Evolutionary conservation across 495 filamentous ascomycete species (phyloP).

Genomic region (Bryoglossum gracile): DNA sequence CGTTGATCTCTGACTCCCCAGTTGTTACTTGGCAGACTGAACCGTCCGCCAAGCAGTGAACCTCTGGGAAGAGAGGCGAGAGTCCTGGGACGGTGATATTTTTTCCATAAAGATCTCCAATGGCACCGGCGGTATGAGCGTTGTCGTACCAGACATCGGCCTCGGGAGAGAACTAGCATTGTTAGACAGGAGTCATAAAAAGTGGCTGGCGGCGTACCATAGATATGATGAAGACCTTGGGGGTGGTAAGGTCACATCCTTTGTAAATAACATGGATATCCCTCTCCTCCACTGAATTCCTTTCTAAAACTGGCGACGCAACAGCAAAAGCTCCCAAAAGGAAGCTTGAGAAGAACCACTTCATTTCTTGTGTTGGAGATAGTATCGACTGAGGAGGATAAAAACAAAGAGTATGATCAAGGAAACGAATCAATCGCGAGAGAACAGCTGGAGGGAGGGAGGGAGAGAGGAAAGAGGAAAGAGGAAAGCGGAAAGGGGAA

Average conservation of each 20-base stretch:
- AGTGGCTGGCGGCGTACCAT: slow-evolving; percentile 43
- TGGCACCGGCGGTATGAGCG: slow-evolving; percentile 32
- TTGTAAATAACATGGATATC: slow-evolving; percentile 26
- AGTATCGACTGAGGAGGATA: too few relatives aligned
- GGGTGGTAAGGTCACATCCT: slow-evolving; percentile 34
- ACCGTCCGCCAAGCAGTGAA: slow-evolving; percentile 52
- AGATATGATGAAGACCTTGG: slow-evolving; percentile 64
- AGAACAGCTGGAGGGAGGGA: neutral
- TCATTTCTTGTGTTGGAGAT: too few relatives aligned
- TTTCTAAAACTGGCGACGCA: slow-evolving; percentile 11
- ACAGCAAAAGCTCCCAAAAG: slow-evolving; percentile 10
- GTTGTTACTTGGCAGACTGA: slow-evolving; percentile 28
- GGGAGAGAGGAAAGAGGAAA: neutral
- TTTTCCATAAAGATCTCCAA: slow-evolving; percentile 47
- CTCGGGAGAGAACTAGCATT: slow-evolving; percentile 54
- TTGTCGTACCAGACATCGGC: slow-evolving; percentile 60
- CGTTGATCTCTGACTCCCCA: slow-evolving; percentile 62
- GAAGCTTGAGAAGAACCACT: neutral
- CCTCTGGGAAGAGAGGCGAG: slow-evolving; percentile 55
- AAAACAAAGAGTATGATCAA: neutral
- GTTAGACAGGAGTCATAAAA: neutral
- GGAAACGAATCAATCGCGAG: neutral
- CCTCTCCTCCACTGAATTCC: slow-evolving; percentile 3
- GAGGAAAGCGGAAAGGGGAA: neutral
- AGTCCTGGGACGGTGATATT: slow-evolving; percentile 63